Evolutionary conservation across 2,329 filamentous ascomycete species (phyloP), one percentile per base, ranked within the genome.

Genomic region (Capronia epimyces): DNA sequence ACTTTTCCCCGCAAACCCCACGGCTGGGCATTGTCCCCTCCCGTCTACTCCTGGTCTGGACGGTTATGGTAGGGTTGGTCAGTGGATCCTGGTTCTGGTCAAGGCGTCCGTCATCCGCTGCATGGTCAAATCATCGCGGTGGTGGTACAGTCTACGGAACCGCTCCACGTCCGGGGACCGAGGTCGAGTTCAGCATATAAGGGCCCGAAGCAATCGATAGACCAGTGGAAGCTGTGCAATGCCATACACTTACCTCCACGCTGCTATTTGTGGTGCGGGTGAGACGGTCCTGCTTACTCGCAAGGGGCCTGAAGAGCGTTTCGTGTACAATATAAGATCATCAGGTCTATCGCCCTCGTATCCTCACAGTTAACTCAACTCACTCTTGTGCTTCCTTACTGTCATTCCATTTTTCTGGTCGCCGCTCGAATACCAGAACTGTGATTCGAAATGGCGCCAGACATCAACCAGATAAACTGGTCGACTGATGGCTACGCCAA

Each of bases 401-500:
- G 45, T 41, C 24, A 5, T 27, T 10, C 24, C 10, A 10, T 10
- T 27, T 27, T n/a, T n/a, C n/a, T n/a, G n/a, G 24, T 10, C 10
- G 24, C 24, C 24, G 10, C 10, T 27, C 10, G 24, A 27, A 10
- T 10, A 27, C 24, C 24, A 27, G 24, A 32, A 4, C n/a, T 32
- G 9, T 34, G 9, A 43, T 8, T 27, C 25, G 48, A 15, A 9
- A 61, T 61, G 59, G 59, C 59, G 8, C 59, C 59, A 10, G 59
- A 61, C 46, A 60, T 61, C 48, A 57, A 60, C 40, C 24, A 51
- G 10, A 49, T 59, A 45, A 51, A 57, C 13, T 58, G 49, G 47
- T 29, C 58, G n/a, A 61, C 59, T n/a, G 65, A 66, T 6, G 64
- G 64, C 7, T 69, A 67, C 54, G 64, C 65, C 3, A 58, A 62